These are phyloP conservation scores for Trichoderma koningii DNA, from an alignment of 2,329 filamentous ascomycete genomes.

Conservation along the genomic window DNA sequence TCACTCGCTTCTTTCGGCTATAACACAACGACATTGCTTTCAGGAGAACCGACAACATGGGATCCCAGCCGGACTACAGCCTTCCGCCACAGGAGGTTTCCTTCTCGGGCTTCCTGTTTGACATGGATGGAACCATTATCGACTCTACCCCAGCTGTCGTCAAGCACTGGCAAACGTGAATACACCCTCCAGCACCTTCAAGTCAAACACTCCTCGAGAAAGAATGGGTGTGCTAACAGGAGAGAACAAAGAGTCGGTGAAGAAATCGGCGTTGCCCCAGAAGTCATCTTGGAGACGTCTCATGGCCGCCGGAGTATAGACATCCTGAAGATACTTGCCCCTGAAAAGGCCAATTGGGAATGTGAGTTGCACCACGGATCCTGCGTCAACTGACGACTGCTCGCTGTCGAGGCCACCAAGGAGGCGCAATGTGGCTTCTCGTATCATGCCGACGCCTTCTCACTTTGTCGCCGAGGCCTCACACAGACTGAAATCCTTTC, in stretches of 20 bases:
- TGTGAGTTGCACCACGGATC: slow-evolving; percentile 60
- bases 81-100: slow-evolving; percentile 49
- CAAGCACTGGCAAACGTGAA: slow-evolving; percentile 74
- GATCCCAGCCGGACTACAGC: slow-evolving; percentile 43
- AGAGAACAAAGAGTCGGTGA: slow-evolving; percentile 64
- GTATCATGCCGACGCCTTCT: background rate
- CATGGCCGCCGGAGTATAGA: slow-evolving; percentile 92
- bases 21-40: background rate
- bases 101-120: slow-evolving; percentile 64
- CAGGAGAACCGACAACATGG: slow-evolving; percentile 35
- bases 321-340: slow-evolving; percentile 74
- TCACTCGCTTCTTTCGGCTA: background rate
- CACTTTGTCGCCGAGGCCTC: background rate
- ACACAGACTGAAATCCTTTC: background rate
- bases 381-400: background rate
- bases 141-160: slow-evolving; percentile 76
- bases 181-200: slow-evolving; percentile 15
- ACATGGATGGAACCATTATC: slow-evolving; percentile 83
- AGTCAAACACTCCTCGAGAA: background rate
- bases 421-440: background rate
- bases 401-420: background rate
- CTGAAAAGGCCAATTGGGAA: slow-evolving; percentile 88
- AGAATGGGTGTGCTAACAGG: slow-evolving; percentile 1
- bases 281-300: slow-evolving; percentile 83
- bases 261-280: slow-evolving; percentile 82